Percentiles rank a stretch among this genome's conserved stretches.
Evolutionary conservation across 2,329 filamentous ascomycete genomes (phyloP).

Genomic region (Aureobasidium sp.): DNA sequence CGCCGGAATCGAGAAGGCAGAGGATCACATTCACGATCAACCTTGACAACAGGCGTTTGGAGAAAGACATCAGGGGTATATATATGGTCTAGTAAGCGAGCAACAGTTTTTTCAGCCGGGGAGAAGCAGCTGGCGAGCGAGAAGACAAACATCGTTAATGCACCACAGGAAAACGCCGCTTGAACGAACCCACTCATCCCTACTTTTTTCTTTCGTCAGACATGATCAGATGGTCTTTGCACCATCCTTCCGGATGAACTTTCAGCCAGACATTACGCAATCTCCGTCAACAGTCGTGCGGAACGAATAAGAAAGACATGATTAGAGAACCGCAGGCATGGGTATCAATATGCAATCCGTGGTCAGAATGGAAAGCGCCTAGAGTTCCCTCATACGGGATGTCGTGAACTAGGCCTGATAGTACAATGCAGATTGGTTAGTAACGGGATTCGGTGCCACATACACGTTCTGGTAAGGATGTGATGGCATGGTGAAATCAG

Average conservation of each 20-base stretch:
- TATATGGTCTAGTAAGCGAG: conserved; percentile 3
- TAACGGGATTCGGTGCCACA: conserved; percentile 52
- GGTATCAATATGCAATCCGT: conserved; percentile 6
- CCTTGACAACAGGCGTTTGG: not conserved
- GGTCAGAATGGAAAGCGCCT: not conserved
- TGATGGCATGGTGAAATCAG: conserved; percentile 67
- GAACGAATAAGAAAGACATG: not conserved
- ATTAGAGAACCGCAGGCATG: not conserved
- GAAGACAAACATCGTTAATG: not conserved
- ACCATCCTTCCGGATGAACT: not conserved
- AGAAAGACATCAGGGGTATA: not conserved
- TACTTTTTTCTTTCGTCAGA: conserved; percentile 7
- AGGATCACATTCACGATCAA: not conserved
- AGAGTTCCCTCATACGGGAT: not conserved
- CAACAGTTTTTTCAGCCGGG: not conserved
- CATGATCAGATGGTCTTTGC: conserved; percentile 2
- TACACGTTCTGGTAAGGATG: conserved; percentile 78
- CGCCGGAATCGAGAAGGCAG: not conserved
- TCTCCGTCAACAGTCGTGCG: not conserved
- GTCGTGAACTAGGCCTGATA: conserved; percentile 4
- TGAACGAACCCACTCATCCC: not conserved
- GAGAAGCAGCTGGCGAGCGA: not conserved
- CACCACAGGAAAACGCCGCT: conserved; percentile 1
- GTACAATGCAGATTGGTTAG: conserved; percentile 7
- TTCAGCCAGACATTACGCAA: not conserved